Base-by-base conservation (phyloP, 78 protist species). In the Dictyostelium intermedium region DNA sequence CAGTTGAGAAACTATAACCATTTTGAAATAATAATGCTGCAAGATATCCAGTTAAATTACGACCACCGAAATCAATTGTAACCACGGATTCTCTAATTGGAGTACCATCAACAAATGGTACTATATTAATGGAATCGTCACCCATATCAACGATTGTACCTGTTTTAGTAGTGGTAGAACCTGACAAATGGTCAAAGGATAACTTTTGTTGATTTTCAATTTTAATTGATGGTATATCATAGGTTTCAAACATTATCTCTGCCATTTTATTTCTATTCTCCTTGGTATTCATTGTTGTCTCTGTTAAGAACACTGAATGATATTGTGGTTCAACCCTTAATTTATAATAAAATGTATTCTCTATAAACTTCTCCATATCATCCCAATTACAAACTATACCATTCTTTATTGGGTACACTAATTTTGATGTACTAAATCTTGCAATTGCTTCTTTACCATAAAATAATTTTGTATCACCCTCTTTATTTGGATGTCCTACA, bases 161-260 rank as follows among this genome's bases (percentile, higher is more conserved):
- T 56, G 98, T 96, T 66, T 97, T 95, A 25, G 91, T 89, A 32
- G 98, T 99, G 18, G 96, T 74, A 16, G 99, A n/a, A n/a, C n/a
- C n/a, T n/a, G n/a, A 99, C 84, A 96, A 63, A 25, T 25, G 34
- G 69, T 96, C 94, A 53, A 98, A 92, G 13, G 99, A 79, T 7
- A 98, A 92, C 10, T 98, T 99, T 32, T 98, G 97, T 80, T 97
- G 98, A 27, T 89, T 41, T 14, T 32, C 30, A 10, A 98, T 37
- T 50, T 69, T 92, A 23, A 97, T 25, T n/a, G 98, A 98, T 13
- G 99, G 99, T 37, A 87, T 77, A 74, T 96, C 87, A 98, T 98
- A 98, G 7, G 99, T 97, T 86, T 99, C 99, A 80, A 99, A 99
- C 97, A 99, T 83, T 93, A 99, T 91, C 84, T 98, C 84, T 41